Base-by-base conservation (phyloP, 2,329 filamentous ascomycete species). In the Cyclaneusma minus region DNA sequence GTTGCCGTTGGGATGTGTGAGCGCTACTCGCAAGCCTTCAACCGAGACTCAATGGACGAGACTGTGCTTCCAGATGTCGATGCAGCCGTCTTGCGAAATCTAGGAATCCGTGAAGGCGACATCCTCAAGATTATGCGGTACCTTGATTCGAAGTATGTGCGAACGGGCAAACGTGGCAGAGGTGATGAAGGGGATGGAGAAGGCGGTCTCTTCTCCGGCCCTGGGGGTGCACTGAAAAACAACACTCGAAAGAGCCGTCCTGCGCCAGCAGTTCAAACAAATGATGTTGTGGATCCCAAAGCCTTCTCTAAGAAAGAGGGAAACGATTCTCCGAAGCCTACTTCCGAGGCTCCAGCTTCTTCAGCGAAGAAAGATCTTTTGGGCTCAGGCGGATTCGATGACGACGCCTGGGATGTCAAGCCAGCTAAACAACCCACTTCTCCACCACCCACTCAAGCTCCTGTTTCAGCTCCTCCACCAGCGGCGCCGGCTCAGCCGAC, bases 371-470 rank as follows among this genome's bases (percentile, higher is more conserved):
- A 55, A 19, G 56, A 63, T 19, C 61, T 66, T 32, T 56, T 57
- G 26, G 51, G 52, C 18, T 43, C 53, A 21, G 57, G 61, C 32
- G 82, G 82, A 3, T 95, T 95, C 44, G 89, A 98, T 27, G 89
- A 95, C 44, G 83, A 95, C 56, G 89, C 89, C 6, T 98, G 89
- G 89, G 82, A 91, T 43, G 77, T 93, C 25, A 94, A 94, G 55
- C 81, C 83, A 11, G 68, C 77, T 9, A 77, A 72, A 45, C 66
- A 73, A 26, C 28, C 42, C 25, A 36, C 43, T 37, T 35, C 51
- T 26, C 30, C 49, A 37, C 37, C 55, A 38, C 33, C 52, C 22
- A 36, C 49, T 31, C 34, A 53, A 17, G 40, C 55, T 23, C 45
- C 59, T 17, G 38, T 51, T 15, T 34, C 38, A 28, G 47, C 45